These are phyloP conservation scores for Coemansia sp. DNA, from an alignment of 192 early-diverging fungal genomes.

Conservation along the genomic window DNA sequence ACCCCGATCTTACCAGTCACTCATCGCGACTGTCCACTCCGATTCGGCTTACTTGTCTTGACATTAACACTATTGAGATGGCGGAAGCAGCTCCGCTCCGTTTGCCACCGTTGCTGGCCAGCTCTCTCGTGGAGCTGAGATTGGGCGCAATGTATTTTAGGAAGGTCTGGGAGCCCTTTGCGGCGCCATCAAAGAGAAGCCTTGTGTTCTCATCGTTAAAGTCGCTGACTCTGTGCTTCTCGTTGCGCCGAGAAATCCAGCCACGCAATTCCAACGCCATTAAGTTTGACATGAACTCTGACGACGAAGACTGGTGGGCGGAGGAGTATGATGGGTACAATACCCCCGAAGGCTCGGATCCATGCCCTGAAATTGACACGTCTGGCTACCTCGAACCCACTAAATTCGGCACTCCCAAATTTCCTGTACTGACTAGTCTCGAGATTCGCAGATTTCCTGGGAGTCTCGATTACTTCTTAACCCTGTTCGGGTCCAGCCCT, in stretches of 20 bases:
- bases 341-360: background rate
- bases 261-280: background rate
- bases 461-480: background rate
- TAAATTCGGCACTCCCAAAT: slow-evolving; percentile 3
- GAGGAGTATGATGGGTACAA: background rate
- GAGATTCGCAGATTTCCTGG: slow-evolving; percentile 17
- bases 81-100: background rate
- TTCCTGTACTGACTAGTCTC: slow-evolving; percentile 12
- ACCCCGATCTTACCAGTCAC: slow-evolving; percentile 2
- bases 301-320: background rate
- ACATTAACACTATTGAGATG: background rate
- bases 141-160: slow-evolving; percentile 1
- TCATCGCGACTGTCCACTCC: slow-evolving; percentile 53
- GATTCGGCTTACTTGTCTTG: background rate
- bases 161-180: slow-evolving; percentile 9
- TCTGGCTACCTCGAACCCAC: slow-evolving; percentile 1
- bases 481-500: slow-evolving; percentile 12
- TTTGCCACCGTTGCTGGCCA: background rate
- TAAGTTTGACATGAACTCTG: background rate
- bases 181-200: background rate
- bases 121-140: slow-evolving; percentile 10
- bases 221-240: slow-evolving; percentile 12
- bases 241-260: background rate
- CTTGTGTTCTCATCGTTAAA: slow-evolving; percentile 11
- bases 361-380: background rate